Percentiles rank a stretch among this genome's conserved stretches.
These are phyloP conservation scores for Sphagnurus paluster DNA, from an alignment of 1,284 basidiomycete species.

Conservation along the genomic window DNA sequence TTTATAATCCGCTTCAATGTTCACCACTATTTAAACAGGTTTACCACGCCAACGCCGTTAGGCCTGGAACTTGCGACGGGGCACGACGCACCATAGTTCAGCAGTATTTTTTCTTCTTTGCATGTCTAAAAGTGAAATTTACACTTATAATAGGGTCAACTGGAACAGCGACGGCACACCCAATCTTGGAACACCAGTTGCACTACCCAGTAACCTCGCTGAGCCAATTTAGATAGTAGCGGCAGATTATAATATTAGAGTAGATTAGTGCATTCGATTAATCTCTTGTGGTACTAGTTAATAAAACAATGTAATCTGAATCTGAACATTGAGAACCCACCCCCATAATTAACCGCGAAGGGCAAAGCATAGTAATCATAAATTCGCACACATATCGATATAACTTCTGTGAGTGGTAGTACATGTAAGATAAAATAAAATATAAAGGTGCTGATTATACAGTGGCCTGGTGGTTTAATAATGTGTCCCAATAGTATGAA, in stretches of 20 bases:
- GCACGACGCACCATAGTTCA: conserved; percentile 33
- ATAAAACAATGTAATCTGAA: too few relatives aligned
- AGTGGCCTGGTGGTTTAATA: too few relatives aligned
- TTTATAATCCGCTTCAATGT: background rate
- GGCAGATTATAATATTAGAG: background rate
- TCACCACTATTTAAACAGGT: conserved; percentile 15
- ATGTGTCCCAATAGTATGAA: too few relatives aligned
- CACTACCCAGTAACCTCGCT: conserved; percentile 25
- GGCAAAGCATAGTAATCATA: too few relatives aligned
- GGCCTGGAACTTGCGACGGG: conserved; percentile 33
- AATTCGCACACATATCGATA: background rate
- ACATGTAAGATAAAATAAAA: background rate
- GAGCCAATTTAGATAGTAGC: conserved; percentile 31
- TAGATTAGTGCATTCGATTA: too few relatives aligned
- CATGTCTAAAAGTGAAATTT: background rate
- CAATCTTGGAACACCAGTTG: conserved; percentile 27
- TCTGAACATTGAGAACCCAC: too few relatives aligned
- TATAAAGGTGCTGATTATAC: too few relatives aligned
- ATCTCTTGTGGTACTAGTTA: too few relatives aligned
- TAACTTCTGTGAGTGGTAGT: background rate
- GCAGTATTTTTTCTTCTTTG: conserved; percentile 18
- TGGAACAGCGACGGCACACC: conserved; percentile 32
- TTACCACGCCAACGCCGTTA: conserved; percentile 27
- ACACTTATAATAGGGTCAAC: conserved; percentile 20
- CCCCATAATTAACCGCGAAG: too few relatives aligned